Base-by-base conservation (phyloP, 2,329 filamentous ascomycete species). In the Hawksworthiomyces lignivorus region DNA sequence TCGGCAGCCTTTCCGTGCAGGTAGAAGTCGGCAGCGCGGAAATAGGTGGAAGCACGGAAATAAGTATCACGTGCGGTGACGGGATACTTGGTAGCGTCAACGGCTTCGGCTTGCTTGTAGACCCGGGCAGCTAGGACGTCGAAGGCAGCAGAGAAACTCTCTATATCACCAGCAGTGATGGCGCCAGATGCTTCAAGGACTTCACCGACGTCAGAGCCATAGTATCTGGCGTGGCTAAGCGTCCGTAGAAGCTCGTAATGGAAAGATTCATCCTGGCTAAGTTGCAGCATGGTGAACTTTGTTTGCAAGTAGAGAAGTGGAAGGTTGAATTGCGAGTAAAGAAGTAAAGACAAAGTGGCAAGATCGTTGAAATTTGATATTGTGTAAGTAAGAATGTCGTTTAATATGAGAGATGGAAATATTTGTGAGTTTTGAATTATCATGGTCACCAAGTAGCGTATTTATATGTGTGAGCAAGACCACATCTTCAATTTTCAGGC, bases 11-110 rank as follows among this genome's bases (percentile, higher is more conserved):
- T 61, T 8, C 54, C 55, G 44, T 63, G 59, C 9, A 64, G 49
- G 52, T 52, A 65, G 52, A 62, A 62, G 46, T 62, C 60, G 21
- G 62, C 59, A 1, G 47, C 44, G 30, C 61, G 58, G 47, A 55
- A 64, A 49, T 65, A 66, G n/a, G 44, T 55, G 7, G 62, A 46
- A 2, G 56, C 60, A 7, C 52, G 52, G 48, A 65, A 64, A 28
- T 51, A 53, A 9, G 52, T 52, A 34, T 62, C 56, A 17, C 58
- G 52, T 8, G 47, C 50, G 3, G 54, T 54, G 28, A 56, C 47
- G 5, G 56, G 52, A 20, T 51, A 40, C 17, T 32, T 18, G 3
- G 18, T 42, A 2, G 44, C 12, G 35, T 56, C 45, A 26, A 56
- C 51, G 11, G 47, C 42, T 14, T 43, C 36, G 8, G 53, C 49